Evolutionary conservation across 192 early-diverging fungal species (phyloP), one percentile per base, ranked within the genome.

Genomic region (Coemansia sp.): DNA sequence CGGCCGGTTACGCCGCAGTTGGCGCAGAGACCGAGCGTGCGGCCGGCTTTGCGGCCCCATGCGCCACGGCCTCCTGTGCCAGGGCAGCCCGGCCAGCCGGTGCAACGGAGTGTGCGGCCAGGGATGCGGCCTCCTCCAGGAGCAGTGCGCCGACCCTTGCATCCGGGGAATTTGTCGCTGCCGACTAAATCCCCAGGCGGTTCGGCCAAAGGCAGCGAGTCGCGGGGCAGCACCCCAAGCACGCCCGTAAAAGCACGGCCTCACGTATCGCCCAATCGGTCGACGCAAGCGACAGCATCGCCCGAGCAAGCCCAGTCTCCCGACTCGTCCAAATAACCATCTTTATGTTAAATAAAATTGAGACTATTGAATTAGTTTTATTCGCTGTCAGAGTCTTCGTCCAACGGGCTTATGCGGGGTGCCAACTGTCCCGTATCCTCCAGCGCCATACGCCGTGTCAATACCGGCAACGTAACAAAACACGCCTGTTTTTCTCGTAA

Each of bases 341-440:
- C 29, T 32, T 32, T 32, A 32, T 32, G 29, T 32, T 32, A 32
- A 32, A 32, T 32, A 32, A 32, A 32, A 32, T 1, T 32, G 29
- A 32, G 29, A 32, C 4, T 32, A 32, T 27, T 27, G n/a, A 27
- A 27, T 5, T 27, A 27, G 6, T 27, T 27, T 7, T 32, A 32
- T 7, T 89, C 88, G 47, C 92, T 85, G 16, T 72, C 61, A 53
- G 18, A 18, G 16, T 57, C 59, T 5, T 73, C 61, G 24, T 78
- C 75, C 0, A 97, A 68, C 8, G 88, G 88, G 62, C 90, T 92
- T 12, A 89, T 78, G 19, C 95, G 73, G 4, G 92, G 92, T 41
- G 90, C 82, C 57, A 99, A 59, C 32, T 92, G 91, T 49, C 88
- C 94, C 22, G 83, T 74, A 49, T 98, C 93, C 62, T 96, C 97